A percentile compares a stretch with the other conserved stretches of the same genome.
Conservation (phyloP, 202 grass and related monocot genomes). For the Setaria viridis region DNA sequence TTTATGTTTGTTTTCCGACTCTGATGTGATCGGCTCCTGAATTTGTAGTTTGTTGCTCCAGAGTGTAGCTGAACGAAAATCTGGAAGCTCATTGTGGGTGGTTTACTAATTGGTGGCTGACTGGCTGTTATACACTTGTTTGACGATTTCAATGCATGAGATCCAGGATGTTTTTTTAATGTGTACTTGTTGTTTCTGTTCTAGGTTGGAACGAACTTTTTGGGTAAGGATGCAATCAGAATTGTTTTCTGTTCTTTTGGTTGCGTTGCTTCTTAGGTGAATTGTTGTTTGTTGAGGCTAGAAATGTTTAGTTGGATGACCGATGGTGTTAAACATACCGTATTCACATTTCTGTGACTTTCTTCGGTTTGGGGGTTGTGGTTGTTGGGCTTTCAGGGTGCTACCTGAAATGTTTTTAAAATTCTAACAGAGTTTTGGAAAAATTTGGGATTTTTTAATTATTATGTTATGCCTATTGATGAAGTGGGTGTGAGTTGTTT, state of each 20-base stretch:
- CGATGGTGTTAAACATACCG: slow-evolving; percentile 5
- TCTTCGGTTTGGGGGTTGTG: not conserved
- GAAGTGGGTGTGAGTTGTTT: slow-evolving; percentile 8
- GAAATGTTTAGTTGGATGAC: not conserved
- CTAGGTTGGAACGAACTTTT: not conserved
- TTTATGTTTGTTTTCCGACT: slow-evolving; percentile 21
- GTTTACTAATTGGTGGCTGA: not conserved
- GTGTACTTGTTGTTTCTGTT: not conserved
- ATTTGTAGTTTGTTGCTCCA: slow-evolving; percentile 4
- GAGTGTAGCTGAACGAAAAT: slow-evolving; percentile 4
- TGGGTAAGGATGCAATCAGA: not conserved
- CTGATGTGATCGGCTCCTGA: slow-evolving; percentile 27
- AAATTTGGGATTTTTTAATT: not conserved
- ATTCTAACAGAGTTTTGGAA: not conserved
- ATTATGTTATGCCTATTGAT: not conserved
- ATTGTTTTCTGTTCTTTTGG: not conserved
- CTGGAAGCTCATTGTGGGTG: not conserved
- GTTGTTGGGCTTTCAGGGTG: slow-evolving; percentile 1
- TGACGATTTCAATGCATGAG: not conserved
- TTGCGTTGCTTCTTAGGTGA: not conserved
- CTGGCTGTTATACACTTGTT: not conserved
- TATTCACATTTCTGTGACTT: not conserved
- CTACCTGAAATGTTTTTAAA: not conserved
- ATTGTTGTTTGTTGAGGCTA: slow-evolving; percentile 1
- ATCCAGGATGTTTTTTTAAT: slow-evolving; percentile 16